Conservation (phyloP, 306 rosid species). For the Quercus mongolica region DNA sequence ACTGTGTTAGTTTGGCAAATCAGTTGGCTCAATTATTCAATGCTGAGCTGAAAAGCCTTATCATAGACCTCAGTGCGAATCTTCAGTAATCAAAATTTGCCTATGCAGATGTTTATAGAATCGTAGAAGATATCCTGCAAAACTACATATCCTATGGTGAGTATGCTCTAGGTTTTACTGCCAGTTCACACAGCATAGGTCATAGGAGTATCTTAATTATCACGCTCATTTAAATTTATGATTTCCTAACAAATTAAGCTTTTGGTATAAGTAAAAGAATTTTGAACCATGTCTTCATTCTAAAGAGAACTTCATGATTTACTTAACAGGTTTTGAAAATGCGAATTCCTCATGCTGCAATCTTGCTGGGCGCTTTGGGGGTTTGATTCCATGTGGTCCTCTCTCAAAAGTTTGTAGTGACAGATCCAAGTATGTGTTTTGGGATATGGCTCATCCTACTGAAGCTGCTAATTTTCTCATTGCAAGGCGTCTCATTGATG, state of each 20-base stretch:
- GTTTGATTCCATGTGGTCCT: slow-evolving; percentile 52
- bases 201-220: background rate
- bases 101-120: slow-evolving; percentile 62
- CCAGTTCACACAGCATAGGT: background rate
- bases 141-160: slow-evolving; percentile 47
- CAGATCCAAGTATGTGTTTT: slow-evolving; percentile 59
- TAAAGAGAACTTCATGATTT: background rate
- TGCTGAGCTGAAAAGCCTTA: slow-evolving; percentile 38
- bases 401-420: slow-evolving; percentile 51
- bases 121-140: slow-evolving; percentile 49
- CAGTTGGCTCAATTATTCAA: slow-evolving; percentile 52
- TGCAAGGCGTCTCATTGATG: slow-evolving; percentile 49
- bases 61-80: slow-evolving; percentile 36
- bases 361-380: slow-evolving; percentile 58
- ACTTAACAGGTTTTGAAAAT: slow-evolving; percentile 53
- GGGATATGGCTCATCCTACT: slow-evolving; percentile 70
- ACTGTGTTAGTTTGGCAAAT: slow-evolving; percentile 49
- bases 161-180: background rate
- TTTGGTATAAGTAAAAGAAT: too few species aligned
- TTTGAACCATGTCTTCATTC: background rate
- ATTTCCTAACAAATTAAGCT: too few species aligned
- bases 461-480: slow-evolving; percentile 52
- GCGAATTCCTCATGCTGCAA: slow-evolving; percentile 56
- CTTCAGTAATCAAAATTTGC: slow-evolving; percentile 44
- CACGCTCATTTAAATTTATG: too few species aligned